Evolutionary conservation across 352 stramenopile genomes (phyloP), one percentile per base, ranked within the genome.

Genomic region (Phytophthora citricola): DNA sequence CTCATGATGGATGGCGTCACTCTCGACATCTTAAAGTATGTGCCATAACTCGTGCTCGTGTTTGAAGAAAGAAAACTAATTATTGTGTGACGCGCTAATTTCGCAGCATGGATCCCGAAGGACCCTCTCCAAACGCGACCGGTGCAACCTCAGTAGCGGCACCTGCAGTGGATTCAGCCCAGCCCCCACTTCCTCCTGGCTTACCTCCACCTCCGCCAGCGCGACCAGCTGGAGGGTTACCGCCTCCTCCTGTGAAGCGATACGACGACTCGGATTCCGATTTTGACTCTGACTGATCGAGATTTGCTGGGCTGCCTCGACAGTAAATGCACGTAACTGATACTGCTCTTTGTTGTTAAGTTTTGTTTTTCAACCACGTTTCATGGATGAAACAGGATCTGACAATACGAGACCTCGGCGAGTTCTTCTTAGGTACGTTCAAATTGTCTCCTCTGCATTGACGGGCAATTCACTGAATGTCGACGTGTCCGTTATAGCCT

Each of bases 1-100:
- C 50, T 95, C 26, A 77, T 81, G 68, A 85, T 95, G 79, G 85
- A 95, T 55, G 85, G 83, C 24, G 72, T 95, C 14, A 83, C 74
- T 5, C 45, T 82, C 0, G 85, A 92, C 44, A 92, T 95, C 59
- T 58, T 95, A 12, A 89, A 83, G 87, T 91, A 73, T 49, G 63
- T 68, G n/a, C 5, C 48, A 48, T 36, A 27, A 31, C 26, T 20
- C 7, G 36, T 43, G 15, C 7, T 43, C 36, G 14, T 43, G 36
- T 43, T 43, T 12, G 36, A 8, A 17, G 15, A 20, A 43, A 5
- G 15, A 5, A 43, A 43, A 43, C 36, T 43, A n/a, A 43, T 17
- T 43, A 34, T 10, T 46, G 15, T 62, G 31, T 54, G 27, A 14
- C 46, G 29, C 47, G 6, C 17, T 65, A 47, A 9, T 36, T 29